Conservation (phyloP, 1,284 basidiomycete species). For the Heliocybe sulcata region DNA sequence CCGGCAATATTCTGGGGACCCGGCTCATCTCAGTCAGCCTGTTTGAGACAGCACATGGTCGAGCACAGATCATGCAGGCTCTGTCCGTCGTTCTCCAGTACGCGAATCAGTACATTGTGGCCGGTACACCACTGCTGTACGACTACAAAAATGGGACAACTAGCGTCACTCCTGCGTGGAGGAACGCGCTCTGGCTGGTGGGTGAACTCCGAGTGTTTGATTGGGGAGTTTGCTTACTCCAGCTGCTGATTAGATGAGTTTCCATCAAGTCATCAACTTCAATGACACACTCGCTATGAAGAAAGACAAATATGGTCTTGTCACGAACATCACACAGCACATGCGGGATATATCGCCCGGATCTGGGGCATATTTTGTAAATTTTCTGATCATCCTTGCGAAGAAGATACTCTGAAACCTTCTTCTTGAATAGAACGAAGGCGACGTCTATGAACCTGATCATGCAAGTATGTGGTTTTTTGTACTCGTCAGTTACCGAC, state of each 20-base stretch:
- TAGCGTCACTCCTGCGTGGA: conserved; percentile 19
- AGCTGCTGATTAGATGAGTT: conserved; percentile 14
- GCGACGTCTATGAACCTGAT: conserved; percentile 11
- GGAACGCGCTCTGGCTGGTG: conserved; percentile 12
- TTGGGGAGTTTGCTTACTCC: background rate
- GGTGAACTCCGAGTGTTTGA: too few species aligned
- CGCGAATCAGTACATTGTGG: conserved; percentile 15
- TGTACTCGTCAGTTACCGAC: background rate
- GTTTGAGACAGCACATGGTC: conserved; percentile 22
- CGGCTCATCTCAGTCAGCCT: conserved; percentile 32
- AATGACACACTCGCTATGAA: conserved; percentile 16
- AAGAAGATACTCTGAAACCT: background rate
- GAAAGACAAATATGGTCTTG: conserved; percentile 10
- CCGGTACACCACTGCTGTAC: conserved; percentile 17
- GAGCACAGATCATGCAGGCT: conserved; percentile 25
- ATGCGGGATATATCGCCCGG: conserved; percentile 17
- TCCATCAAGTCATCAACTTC: conserved; percentile 15
- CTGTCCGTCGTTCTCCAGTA: conserved; percentile 18
- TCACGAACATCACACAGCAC: conserved; percentile 13
- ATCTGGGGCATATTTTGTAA: conserved; percentile 7
- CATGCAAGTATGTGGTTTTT: conserved; percentile 4
- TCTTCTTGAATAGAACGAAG: conserved; percentile 9
- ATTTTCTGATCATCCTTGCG: background rate
- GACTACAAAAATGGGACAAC: conserved; percentile 14
- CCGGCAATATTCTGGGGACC: conserved; percentile 31